Percentiles rank a stretch among this genome's conserved stretches.
These are phyloP conservation scores for Coelastrella sp. DNA, from an alignment of 139 green algal species.

Conservation along the genomic window DNA sequence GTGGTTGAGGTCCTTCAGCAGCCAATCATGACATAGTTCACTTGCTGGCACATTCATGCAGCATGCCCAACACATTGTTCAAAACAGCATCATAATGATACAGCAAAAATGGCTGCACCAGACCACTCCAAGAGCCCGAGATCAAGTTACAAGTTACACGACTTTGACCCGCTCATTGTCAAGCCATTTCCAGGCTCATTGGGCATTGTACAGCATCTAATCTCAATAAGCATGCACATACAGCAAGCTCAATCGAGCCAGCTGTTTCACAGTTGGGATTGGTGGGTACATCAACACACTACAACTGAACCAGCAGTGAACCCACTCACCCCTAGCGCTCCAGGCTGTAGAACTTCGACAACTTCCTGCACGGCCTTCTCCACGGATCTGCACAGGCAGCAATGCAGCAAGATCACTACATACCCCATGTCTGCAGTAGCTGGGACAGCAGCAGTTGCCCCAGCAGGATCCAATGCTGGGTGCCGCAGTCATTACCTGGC, in stretches of 20 bases:
- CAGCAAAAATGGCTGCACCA: background rate
- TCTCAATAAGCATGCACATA: background rate
- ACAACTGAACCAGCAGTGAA: background rate
- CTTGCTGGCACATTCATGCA: background rate
- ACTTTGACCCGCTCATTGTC: too few relatives aligned
- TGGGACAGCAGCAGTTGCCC: background rate
- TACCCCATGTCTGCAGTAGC: background rate
- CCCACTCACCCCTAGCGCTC: constrained; percentile 29
- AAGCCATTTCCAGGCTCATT: background rate
- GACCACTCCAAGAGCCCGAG: background rate
- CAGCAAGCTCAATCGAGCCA: background rate
- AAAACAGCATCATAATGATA: background rate
- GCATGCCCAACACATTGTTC: background rate
- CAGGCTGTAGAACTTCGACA: constrained; percentile 47
- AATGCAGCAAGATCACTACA: background rate
- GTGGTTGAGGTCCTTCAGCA: too few relatives aligned
- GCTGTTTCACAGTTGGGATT: background rate
- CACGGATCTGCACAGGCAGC: background rate
- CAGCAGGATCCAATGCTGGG: background rate
- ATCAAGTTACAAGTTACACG: too few relatives aligned
- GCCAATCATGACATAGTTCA: background rate
- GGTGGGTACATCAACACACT: background rate
- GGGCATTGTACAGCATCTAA: background rate
- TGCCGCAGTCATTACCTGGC: background rate
- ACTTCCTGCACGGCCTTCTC: constrained; percentile 40